These are phyloP conservation scores for Sclerotinia borealis DNA, from an alignment of 2,329 filamentous ascomycete genomes.

Conservation along the genomic window DNA sequence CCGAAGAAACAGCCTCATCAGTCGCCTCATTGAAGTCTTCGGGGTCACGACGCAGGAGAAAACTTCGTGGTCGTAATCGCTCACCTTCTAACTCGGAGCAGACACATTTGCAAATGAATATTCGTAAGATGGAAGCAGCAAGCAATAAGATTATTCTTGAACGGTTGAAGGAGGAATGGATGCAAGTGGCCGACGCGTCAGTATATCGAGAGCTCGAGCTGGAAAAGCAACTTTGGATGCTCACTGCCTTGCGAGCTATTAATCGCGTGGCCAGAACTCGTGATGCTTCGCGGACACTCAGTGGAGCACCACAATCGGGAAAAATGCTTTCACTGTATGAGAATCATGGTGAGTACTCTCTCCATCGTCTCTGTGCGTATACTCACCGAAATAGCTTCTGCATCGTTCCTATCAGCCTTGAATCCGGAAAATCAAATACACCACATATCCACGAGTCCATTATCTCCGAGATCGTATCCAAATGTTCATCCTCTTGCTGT, in stretches of 20 bases:
- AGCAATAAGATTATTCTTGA: constrained; percentile 46
- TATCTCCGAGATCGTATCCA: constrained; percentile 33
- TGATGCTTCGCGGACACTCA: neutral
- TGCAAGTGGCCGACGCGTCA: constrained; percentile 39
- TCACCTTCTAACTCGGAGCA: constrained; percentile 17
- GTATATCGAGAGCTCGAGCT: constrained; percentile 47
- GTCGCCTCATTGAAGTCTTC: constrained; percentile 7
- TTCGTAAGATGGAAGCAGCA: constrained; percentile 49
- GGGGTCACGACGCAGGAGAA: constrained; percentile 4
- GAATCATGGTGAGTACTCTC: constrained; percentile 26
- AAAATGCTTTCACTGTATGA: constrained; percentile 31
- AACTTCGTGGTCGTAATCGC: constrained; percentile 2
- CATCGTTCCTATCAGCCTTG: constrained; percentile 31
- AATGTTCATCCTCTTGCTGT: constrained; percentile 32
- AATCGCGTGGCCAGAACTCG: neutral
- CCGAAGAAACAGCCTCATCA: constrained; percentile 1
- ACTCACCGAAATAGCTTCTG: constrained; percentile 21
- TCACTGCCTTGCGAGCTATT: constrained; percentile 44
- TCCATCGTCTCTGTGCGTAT: neutral
- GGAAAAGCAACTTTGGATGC: constrained; percentile 56
- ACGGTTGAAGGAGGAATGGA: constrained; percentile 48
- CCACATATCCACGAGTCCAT: constrained; percentile 36
- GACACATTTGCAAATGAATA: constrained; percentile 45
- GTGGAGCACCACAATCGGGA: neutral
- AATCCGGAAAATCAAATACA: constrained; percentile 36